phyloP scores from a whole-genome alignment of 345 rosid species.

The Bruguiera sexangula region DNA sequence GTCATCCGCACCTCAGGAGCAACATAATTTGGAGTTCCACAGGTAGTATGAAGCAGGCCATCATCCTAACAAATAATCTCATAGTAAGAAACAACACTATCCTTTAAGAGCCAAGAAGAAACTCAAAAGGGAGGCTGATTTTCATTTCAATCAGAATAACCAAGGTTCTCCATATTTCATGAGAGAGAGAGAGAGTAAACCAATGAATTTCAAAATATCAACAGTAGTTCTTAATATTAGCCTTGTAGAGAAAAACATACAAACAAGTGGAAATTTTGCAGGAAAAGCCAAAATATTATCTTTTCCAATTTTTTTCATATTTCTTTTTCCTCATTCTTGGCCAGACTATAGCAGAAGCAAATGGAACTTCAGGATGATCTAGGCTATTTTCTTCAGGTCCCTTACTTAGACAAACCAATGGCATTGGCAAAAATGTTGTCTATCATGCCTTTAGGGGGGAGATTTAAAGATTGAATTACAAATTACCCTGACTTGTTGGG shows the following conservation, averaged over 20 bases:
- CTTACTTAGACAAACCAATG: not conserved
- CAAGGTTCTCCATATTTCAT: not conserved
- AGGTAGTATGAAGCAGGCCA: constrained; percentile 91
- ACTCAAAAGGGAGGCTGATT: not conserved
- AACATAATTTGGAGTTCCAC: constrained; percentile 98
- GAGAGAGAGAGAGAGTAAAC: not conserved
- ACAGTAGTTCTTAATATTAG: too few relatives aligned
- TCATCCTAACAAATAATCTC: constrained; percentile 57
- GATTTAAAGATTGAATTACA: not conserved
- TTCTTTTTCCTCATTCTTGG: not conserved
- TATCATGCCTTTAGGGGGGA: not conserved
- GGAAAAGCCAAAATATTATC: too few relatives aligned
- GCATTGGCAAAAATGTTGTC: not conserved
- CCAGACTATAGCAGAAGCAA: not conserved
- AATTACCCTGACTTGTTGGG: constrained; percentile 93
- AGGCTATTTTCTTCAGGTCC: not conserved
- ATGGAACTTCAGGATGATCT: not conserved
- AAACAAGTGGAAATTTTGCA: too few relatives aligned
- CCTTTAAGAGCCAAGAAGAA: not conserved
- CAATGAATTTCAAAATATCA: too few relatives aligned
- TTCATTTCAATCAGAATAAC: not conserved
- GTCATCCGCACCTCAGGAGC: constrained; percentile 81
- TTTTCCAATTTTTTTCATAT: too few relatives aligned
- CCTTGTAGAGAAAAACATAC: too few relatives aligned
- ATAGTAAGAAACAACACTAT: constrained; percentile 17